Evolutionary conservation across 805 yeast genomes (phyloP), one percentile per base, ranked within the genome.

Genomic region (Saccharomycodes ludwigii): DNA sequence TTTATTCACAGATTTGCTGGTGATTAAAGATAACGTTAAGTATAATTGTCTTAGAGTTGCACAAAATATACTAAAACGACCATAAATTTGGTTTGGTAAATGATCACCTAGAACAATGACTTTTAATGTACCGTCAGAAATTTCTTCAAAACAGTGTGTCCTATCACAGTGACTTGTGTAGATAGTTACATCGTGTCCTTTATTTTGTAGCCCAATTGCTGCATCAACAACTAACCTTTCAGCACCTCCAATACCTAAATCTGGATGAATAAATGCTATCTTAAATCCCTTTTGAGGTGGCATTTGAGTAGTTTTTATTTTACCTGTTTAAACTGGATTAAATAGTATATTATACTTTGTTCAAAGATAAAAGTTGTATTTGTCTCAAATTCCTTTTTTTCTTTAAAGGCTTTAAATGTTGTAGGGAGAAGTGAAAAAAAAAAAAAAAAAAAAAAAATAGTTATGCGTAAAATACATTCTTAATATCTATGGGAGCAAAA

Each of bases 181-280:
- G 4, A 86, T 66, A 2, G 66, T 63, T 8, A 91, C 74, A 1
- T 61, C 63, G 48, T 80, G 75, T 5, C 76, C 74, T 19, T 63
- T 54, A 3, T 71, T 65, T 47, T 88, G 84, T 18, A 91, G 58
- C 0, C 95, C 94, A 3, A 84, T 61, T 0, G 97, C 98, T 3
- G 94, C 85, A 56, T 91, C 99, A 1, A 91, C 95, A 2, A 91
- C 85, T n/a, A 93, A 65, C 37, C 99, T 65, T 51, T 91, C 99
- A 1, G 99, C 99, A 4, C 99, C 99, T 42, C 85, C 98, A 35
- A 88, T 88, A 0, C 98, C 98, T 33, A 91, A 59, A 57, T 91
- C 98, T 0, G 98, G 98, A 50, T 91, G 98, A 4, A 91, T 58
- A 44, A 91, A 82, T 2, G 95, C 95, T 21, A 88, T 66, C 37